phyloP scores from a whole-genome alignment of 306 rosid genomes.

The Rubus idaeus region DNA sequence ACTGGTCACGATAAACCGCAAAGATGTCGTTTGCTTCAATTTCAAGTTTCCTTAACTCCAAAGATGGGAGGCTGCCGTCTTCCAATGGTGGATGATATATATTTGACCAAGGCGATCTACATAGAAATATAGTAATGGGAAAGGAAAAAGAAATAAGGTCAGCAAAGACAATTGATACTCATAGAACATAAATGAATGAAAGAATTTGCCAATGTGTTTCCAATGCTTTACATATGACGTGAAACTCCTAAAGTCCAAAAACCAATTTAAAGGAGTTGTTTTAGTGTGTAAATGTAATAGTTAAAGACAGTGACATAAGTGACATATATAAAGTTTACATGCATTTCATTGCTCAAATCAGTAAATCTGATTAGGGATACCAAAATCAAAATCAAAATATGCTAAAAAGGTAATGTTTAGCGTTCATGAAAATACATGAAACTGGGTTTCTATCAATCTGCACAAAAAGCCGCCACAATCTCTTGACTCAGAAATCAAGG shows the following conservation, averaged over 20 bases:
- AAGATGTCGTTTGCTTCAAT: conserved; percentile 89
- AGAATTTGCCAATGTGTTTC: not conserved
- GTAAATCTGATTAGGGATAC: not conserved
- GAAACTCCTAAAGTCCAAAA: not conserved
- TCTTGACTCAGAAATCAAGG: not conserved
- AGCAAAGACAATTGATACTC: not conserved
- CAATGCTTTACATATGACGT: no score
- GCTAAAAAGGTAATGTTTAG: not conserved
- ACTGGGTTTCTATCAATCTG: not conserved
- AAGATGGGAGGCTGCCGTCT: conserved; percentile 85
- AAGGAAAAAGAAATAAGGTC: not conserved
- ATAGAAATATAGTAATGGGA: conserved; percentile 19
- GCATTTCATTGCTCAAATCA: not conserved
- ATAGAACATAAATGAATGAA: not conserved
- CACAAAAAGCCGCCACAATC: not conserved
- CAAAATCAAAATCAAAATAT: not conserved
- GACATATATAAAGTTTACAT: not conserved
- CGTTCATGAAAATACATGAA: not conserved
- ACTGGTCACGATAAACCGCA: conserved; percentile 98
- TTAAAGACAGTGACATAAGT: not conserved
- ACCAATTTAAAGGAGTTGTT: not conserved
- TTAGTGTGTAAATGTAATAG: not conserved
- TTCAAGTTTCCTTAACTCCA: conserved; percentile 83
- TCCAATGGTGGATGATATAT: conserved; percentile 80
- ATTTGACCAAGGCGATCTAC: conserved; percentile 97